Evolutionary conservation across 2,329 filamentous ascomycete species (phyloP).

Genomic region (Cyphellophora europaea): DNA sequence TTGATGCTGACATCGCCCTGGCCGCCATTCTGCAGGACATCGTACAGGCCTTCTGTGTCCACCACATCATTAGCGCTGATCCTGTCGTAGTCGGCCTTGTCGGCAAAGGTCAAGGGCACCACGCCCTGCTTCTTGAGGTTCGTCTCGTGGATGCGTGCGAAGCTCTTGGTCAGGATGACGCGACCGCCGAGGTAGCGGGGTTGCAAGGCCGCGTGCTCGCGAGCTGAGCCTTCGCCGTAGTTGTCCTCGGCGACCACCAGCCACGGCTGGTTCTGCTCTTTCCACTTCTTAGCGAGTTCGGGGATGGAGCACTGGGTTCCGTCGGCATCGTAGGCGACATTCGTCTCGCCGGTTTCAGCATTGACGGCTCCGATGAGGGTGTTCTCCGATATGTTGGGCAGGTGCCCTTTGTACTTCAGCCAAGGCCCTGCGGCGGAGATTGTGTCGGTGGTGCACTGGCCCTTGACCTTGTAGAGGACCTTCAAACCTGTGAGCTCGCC

Average conservation of each 20-base stretch:
- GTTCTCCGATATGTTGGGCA: slow-evolving; percentile 96
- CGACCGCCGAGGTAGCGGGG: slow-evolving; percentile 82
- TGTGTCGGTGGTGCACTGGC: slow-evolving; percentile 97
- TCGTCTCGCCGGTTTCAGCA: slow-evolving; percentile 84
- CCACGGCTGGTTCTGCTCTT: slow-evolving; percentile 66
- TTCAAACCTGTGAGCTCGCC: slow-evolving; percentile 66
- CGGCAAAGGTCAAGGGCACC: slow-evolving; percentile 80
- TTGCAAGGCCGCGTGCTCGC: slow-evolving; percentile 84
- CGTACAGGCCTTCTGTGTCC: slow-evolving; percentile 69
- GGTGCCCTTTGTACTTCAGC: slow-evolving; percentile 98
- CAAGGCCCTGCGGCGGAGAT: slow-evolving; percentile 95
- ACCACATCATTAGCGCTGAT: slow-evolving; percentile 79
- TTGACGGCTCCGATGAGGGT: slow-evolving; percentile 93
- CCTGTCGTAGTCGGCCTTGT: slow-evolving; percentile 79
- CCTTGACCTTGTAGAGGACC: slow-evolving; percentile 91
- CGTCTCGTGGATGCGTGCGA: slow-evolving; percentile 89
- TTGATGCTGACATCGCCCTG: slow-evolving; percentile 63
- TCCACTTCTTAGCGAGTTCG: slow-evolving; percentile 78
- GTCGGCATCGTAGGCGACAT: slow-evolving; percentile 80
- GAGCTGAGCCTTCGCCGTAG: slow-evolving; percentile 83
- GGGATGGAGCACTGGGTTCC: slow-evolving; percentile 70
- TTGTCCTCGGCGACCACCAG: slow-evolving; percentile 96
- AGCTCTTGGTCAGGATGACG: slow-evolving; percentile 75
- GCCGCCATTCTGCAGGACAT: slow-evolving; percentile 71
- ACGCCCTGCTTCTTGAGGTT: slow-evolving; percentile 97